phyloP scores from a whole-genome alignment of 1,284 basidiomycete genomes.

The Boletus semigastroideus region DNA sequence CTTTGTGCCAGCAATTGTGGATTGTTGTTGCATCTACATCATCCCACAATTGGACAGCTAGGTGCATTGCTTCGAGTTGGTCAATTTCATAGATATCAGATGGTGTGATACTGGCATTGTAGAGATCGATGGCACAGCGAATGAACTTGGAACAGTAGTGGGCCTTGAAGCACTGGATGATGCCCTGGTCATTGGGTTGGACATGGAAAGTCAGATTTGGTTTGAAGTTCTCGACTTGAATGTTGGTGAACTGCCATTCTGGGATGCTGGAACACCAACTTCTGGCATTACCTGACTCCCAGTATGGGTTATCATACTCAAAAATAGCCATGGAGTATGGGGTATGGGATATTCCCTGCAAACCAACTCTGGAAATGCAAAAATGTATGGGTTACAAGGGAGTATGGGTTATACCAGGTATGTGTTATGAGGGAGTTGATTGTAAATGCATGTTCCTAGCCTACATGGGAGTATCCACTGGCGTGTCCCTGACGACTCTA shows the following conservation, averaged over 20 bases:
- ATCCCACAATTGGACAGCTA: conserved; percentile 21
- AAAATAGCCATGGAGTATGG: too few relatives aligned
- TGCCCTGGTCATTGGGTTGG: conserved; percentile 4
- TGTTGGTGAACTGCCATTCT: not conserved
- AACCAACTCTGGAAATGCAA: too few relatives aligned
- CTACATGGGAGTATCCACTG: too few relatives aligned
- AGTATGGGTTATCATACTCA: too few relatives aligned
- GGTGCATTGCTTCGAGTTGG: conserved; percentile 34
- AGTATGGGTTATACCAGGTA: too few relatives aligned
- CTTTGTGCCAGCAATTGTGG: conserved; percentile 14
- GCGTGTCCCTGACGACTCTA: too few relatives aligned
- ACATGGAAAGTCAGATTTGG: conserved; percentile 3
- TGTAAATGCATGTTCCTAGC: not conserved
- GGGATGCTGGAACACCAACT: too few relatives aligned
- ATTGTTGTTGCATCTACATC: conserved; percentile 7
- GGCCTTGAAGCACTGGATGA: conserved; percentile 5
- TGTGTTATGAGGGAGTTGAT: too few relatives aligned
- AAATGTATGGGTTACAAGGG: too few relatives aligned
- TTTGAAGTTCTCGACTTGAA: not conserved
- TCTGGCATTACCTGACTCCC: too few relatives aligned
- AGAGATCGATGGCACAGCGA: conserved; percentile 1
- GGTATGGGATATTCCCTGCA: too few relatives aligned
- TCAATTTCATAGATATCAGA: conserved; percentile 36
- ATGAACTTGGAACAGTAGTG: not conserved
- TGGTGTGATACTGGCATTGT: conserved; percentile 28